Evolutionary conservation across 2,329 filamentous ascomycete genomes (phyloP), one percentile per base, ranked within the genome.

Genomic region (Penicillium sp.): DNA sequence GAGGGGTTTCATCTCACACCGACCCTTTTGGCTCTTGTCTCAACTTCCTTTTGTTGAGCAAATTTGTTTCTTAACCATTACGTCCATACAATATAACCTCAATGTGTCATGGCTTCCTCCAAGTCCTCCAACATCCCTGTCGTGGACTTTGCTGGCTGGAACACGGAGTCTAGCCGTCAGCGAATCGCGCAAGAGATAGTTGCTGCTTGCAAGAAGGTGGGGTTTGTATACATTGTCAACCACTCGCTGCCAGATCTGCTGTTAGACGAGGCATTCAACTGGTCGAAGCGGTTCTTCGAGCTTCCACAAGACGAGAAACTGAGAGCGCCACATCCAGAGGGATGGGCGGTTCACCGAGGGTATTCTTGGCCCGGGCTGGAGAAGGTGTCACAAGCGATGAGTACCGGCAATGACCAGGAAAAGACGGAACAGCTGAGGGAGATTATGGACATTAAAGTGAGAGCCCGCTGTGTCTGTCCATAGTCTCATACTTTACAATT

Each of bases 351-450:
- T 2, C 79, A 83, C 62, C 74, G 81, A 44, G 81, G 81, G n/a
- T 83, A 83, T 61, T 82, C 79, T 1, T 79, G 78, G 74, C 79
- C 79, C 0, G 80, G 80, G 0, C 60, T 80, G 46, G 81, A 83
- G 65, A 82, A 82, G 59, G 79, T 81, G 4, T 78, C 78, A 10
- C 77, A 79, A 59, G 73, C 73, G 7, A 74, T 77, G 14, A 69
- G 67, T 36, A 74, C 73, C 2, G 70, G 61, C 29, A 67, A 74
- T 7, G 73, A 79, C 30, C 70, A 77, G n/a, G 70, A 75, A 26
- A 69, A 71, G 27, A 70, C 71, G 8, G 67, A 72, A 16, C 71
- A 76, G 53, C 61, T 80, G 53, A 70, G 79, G 48, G 74, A 76
- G 45, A 65, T 81, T 3, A 69, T 70, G n/a, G 80, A 83, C 64